Conservation (phyloP, 371 early-diverging fungal species). For the Rhizopus stolonifer region DNA sequence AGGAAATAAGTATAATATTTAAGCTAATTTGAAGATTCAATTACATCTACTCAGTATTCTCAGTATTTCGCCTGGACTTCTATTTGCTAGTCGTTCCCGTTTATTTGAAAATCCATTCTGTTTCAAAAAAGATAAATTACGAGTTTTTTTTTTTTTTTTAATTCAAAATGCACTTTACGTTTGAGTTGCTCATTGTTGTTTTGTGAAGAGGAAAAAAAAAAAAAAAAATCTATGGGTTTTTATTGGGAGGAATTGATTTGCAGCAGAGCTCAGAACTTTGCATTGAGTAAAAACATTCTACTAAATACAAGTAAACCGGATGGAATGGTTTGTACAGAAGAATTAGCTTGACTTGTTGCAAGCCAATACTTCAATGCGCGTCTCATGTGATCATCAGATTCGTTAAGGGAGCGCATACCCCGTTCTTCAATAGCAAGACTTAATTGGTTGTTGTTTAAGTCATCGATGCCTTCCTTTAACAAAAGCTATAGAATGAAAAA, state of each 20-base stretch:
- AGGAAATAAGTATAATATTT: neutral
- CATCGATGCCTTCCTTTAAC: constrained; percentile 49
- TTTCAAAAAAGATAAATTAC: too few species aligned
- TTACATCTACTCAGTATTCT: constrained; percentile 6
- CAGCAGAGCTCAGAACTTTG: constrained; percentile 51
- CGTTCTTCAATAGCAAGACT: constrained; percentile 63
- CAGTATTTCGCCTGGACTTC: constrained; percentile 1
- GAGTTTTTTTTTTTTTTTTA: too few species aligned
- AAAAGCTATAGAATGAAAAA: constrained; percentile 46
- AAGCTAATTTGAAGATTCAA: too few species aligned
- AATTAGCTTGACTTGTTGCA: constrained; percentile 26
- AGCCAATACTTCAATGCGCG: constrained; percentile 61
- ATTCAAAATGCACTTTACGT: too few species aligned
- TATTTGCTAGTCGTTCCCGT: neutral
- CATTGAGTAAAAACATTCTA: constrained; percentile 61
- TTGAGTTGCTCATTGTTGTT: too few species aligned
- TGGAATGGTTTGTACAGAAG: constrained; percentile 37
- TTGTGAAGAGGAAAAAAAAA: too few species aligned
- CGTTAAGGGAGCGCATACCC: constrained; percentile 60
- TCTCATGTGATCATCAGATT: constrained; percentile 48
- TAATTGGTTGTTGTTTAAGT: constrained; percentile 40
- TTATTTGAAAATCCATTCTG: neutral
- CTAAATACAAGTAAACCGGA: constrained; percentile 60
- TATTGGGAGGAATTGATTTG: too few species aligned
- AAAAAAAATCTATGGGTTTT: too few species aligned